phyloP scores from a whole-genome alignment of 768 basidiomycete species.

The Floccularia luteovirens region DNA sequence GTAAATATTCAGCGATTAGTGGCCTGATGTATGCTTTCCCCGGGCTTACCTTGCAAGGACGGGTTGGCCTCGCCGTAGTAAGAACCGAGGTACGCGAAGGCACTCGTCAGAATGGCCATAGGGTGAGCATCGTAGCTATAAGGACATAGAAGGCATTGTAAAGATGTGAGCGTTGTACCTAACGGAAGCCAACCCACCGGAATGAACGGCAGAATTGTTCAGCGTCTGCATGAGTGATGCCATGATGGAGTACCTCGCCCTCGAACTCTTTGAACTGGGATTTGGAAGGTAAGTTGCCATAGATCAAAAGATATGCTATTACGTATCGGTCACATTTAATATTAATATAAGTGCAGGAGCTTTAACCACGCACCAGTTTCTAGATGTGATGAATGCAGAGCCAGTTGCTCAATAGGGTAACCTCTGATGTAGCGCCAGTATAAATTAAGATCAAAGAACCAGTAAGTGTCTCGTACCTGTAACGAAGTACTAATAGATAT shows the following conservation, averaged over 20 bases:
- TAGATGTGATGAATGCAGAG: conserved; percentile 69
- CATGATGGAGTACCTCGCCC: conserved; percentile 73
- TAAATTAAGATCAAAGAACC: not conserved
- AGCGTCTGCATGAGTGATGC: conserved; percentile 58
- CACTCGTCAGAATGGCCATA: conserved; percentile 84
- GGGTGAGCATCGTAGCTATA: conserved; percentile 87
- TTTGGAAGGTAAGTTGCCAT: conserved; percentile 69
- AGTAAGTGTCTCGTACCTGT: conserved; percentile 38
- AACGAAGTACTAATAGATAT: conserved; percentile 46
- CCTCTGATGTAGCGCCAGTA: conserved; percentile 44
- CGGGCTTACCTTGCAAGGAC: conserved; percentile 62
- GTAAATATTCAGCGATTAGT: not conserved
- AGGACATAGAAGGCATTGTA: not conserved
- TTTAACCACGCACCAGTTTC: conserved; percentile 51
- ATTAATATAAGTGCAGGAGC: not conserved
- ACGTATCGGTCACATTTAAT: not conserved
- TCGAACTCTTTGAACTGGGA: conserved; percentile 58
- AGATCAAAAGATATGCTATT: conserved; percentile 77
- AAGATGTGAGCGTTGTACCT: too few relatives aligned
- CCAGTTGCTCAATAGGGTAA: conserved; percentile 90
- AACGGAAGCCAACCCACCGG: conserved; percentile 30
- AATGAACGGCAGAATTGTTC: conserved; percentile 65
- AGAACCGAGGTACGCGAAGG: conserved; percentile 82
- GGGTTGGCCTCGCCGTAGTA: conserved; percentile 89
- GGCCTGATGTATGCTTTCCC: not conserved